Conservation (phyloP, 139 green algal species). For the Tetraselmis chui region DNA sequence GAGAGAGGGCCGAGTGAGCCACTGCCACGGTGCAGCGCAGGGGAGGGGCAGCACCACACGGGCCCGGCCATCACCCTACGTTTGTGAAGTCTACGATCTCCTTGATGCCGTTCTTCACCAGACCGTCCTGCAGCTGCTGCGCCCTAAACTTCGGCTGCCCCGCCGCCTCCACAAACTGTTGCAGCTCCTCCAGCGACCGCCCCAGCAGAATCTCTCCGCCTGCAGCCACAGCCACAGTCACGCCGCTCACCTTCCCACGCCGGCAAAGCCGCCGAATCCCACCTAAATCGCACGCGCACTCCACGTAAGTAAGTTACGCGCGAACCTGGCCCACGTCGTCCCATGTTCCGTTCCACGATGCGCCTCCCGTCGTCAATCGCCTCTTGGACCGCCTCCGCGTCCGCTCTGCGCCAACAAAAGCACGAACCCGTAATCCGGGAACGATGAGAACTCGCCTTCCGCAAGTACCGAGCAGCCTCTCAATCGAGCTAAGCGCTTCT, state of each 20-base stretch:
- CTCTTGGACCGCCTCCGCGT: not conserved
- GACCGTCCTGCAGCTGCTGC: conserved; percentile 60
- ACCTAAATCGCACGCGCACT: too few relatives aligned
- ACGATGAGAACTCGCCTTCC: too few relatives aligned
- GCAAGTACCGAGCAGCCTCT: too few relatives aligned
- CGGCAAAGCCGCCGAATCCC: too few relatives aligned
- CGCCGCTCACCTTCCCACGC: not conserved
- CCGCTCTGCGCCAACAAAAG: not conserved
- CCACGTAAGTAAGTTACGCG: too few relatives aligned
- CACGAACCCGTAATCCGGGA: not conserved
- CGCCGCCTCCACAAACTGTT: conserved; percentile 31
- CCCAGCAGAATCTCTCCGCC: conserved; percentile 45
- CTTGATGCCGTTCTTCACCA: conserved; percentile 44
- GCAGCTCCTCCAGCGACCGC: conserved; percentile 35
- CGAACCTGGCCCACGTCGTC: not conserved
- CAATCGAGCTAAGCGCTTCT: too few relatives aligned
- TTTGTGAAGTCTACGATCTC: conserved; percentile 42
- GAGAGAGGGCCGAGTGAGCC: too few relatives aligned
- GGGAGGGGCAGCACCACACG: too few relatives aligned
- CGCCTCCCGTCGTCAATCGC: not conserved
- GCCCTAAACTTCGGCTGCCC: conserved; percentile 53
- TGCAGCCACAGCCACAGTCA: not conserved
- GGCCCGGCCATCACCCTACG: conserved; percentile 24
- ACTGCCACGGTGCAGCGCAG: too few relatives aligned
- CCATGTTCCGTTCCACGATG: not conserved